A percentile compares a stretch with the other conserved stretches of the same genome.
Conservation (phyloP, 2,329 filamentous ascomycete genomes). For the Aureobasidium musti region DNA sequence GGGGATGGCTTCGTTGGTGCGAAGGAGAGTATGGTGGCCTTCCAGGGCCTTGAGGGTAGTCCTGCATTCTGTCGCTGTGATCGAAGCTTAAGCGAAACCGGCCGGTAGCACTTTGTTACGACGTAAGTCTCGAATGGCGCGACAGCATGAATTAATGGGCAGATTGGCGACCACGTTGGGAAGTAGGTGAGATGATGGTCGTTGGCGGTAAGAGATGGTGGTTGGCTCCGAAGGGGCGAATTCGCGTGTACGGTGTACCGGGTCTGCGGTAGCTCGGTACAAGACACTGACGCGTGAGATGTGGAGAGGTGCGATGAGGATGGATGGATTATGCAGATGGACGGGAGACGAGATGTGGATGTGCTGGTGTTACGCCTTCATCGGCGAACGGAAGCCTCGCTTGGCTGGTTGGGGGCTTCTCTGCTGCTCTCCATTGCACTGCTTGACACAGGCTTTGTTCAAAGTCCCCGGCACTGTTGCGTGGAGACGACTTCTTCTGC, state of each 20-base stretch:
- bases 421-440: neutral
- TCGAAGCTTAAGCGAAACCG: neutral
- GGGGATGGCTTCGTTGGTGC: slow-evolving; percentile 41
- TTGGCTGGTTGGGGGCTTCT: slow-evolving; percentile 17
- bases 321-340: neutral
- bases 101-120: slow-evolving; percentile 13
- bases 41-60: slow-evolving; percentile 15
- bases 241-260: slow-evolving; percentile 7
- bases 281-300: slow-evolving; percentile 14
- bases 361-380: neutral
- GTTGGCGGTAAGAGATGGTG: neutral
- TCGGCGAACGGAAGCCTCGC: slow-evolving; percentile 6
- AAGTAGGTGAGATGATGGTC: neutral
- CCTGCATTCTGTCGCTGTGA: slow-evolving; percentile 13
- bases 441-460: slow-evolving; percentile 5
- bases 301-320: slow-evolving; percentile 6
- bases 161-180: slow-evolving; percentile 1
- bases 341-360: neutral
- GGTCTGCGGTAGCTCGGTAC: slow-evolving; percentile 22
- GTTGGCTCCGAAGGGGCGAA: slow-evolving; percentile 24
- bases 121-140: neutral
- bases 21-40: slow-evolving; percentile 37
- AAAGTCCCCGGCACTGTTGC: neutral
- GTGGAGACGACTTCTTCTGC: slow-evolving; percentile 11
- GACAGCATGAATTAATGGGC: slow-evolving; percentile 21